A percentile compares a stretch with the other conserved stretches of the same genome.
Evolutionary conservation across 140 eudicot genomes (phyloP).

Genomic region (Erigeron philadelphicus): DNA sequence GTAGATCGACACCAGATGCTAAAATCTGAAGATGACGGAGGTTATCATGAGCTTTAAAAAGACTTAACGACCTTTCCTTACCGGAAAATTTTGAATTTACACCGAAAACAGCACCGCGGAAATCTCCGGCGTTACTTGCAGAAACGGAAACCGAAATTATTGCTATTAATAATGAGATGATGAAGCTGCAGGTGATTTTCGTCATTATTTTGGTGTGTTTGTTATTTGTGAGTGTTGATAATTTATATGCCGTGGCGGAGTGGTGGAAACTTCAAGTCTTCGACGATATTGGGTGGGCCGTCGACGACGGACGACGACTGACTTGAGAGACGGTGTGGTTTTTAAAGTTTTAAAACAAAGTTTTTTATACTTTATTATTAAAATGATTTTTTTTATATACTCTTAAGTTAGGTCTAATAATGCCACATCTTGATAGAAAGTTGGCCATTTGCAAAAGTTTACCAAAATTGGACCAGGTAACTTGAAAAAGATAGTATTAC

Average conservation of each 20-base stretch:
- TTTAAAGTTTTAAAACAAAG: no score
- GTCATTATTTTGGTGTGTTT: background rate
- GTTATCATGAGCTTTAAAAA: conserved; percentile 72
- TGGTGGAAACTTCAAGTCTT: conserved; percentile 13
- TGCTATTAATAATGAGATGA: background rate
- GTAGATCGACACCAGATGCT: conserved; percentile 85
- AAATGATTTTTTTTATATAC: no score
- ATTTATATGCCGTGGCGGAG: conserved; percentile 23
- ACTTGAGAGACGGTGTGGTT: no score
- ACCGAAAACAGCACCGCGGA: conserved; percentile 46
- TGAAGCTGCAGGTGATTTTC: conserved; percentile 9
- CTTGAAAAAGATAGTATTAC: no score
- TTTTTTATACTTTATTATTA: no score
- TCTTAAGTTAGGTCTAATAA: no score
- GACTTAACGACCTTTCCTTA: conserved; percentile 45
- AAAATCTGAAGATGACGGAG: conserved; percentile 70
- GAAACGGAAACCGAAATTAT: conserved; percentile 24
- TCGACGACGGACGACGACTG: no score
- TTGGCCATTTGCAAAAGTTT: no score
- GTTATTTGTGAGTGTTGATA: background rate
- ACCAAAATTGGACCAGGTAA: no score
- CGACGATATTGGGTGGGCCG: conserved; percentile 7
- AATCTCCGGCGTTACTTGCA: conserved; percentile 18
- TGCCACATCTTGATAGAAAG: no score
- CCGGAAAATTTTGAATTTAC: conserved; percentile 71